Conservation (phyloP, 1,284 basidiomycete species). For the Austropuccinia psidii region DNA sequence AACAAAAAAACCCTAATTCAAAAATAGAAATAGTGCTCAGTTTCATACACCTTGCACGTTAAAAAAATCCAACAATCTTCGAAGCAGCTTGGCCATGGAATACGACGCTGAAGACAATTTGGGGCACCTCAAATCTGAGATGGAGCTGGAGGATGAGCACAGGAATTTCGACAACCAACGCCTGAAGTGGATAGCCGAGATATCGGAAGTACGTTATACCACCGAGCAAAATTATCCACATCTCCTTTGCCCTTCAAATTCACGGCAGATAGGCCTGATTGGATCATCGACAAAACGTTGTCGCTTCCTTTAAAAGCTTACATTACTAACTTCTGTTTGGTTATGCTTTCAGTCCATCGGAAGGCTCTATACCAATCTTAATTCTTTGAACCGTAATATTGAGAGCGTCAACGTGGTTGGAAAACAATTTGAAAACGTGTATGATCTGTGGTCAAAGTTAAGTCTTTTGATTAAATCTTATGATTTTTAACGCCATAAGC, state of each 20-base stretch:
- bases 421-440: conserved; percentile 24
- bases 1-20: too few relatives aligned
- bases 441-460: conserved; percentile 33
- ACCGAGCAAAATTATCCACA: too few relatives aligned
- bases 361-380: conserved; percentile 24
- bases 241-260: too few relatives aligned
- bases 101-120: too few relatives aligned
- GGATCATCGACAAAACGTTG: too few relatives aligned
- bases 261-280: too few relatives aligned
- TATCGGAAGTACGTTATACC: conserved; percentile 26
- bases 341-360: conserved; percentile 13
- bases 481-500: background rate
- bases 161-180: conserved; percentile 16
- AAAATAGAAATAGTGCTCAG: too few relatives aligned
- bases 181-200: conserved; percentile 27
- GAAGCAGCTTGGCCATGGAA: too few relatives aligned
- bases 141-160: conserved; percentile 20
- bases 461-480: background rate
- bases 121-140: too few relatives aligned
- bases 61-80: too few relatives aligned
- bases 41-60: too few relatives aligned
- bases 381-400: conserved; percentile 29
- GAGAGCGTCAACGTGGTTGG: conserved; percentile 30
- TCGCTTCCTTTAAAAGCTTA: too few relatives aligned
- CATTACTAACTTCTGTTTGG: background rate